These are phyloP conservation scores for Pseudoperonospora humuli DNA, from an alignment of 352 stramenopile species.

Conservation along the genomic window DNA sequence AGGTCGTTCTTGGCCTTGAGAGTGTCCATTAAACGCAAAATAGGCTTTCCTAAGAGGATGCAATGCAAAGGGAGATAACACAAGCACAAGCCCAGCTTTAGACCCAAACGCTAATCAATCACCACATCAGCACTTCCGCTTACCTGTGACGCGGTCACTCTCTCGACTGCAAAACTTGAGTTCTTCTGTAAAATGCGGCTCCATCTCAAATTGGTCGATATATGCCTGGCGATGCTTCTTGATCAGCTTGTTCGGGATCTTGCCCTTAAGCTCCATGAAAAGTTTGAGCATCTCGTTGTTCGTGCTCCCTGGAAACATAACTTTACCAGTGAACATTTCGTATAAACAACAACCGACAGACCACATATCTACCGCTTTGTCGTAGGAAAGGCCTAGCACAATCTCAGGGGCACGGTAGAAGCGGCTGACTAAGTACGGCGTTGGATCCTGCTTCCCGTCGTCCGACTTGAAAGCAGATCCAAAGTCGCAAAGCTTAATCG, in stretches of 20 bases:
- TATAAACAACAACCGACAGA: slow-evolving; percentile 94
- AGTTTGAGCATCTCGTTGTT: slow-evolving; percentile 98
- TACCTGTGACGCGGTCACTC: slow-evolving; percentile 73
- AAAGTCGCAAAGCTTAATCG: slow-evolving; percentile 97
- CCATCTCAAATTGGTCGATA: slow-evolving; percentile 76
- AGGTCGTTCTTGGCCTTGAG: slow-evolving; percentile 64
- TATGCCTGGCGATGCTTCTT: slow-evolving; percentile 73
- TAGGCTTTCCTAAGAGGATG: slow-evolving; percentile 39
- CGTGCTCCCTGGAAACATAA: slow-evolving; percentile 94
- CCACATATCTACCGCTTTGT: slow-evolving; percentile 97
- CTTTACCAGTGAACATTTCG: slow-evolving; percentile 96
- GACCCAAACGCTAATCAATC: too few species aligned
- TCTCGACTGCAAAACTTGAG: slow-evolving; percentile 81
- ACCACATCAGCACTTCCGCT: slow-evolving; percentile 1
- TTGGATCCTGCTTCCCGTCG: slow-evolving; percentile 89
- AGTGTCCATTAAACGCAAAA: slow-evolving; percentile 64
- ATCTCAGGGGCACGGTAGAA: slow-evolving; percentile 98
- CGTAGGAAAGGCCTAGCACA: slow-evolving; percentile 86
- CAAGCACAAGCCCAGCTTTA: too few species aligned
- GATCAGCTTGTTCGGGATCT: slow-evolving; percentile 80
- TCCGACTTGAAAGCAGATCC: slow-evolving; percentile 92
- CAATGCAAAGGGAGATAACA: not conserved
- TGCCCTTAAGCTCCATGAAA: slow-evolving; percentile 95
- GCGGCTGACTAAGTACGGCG: slow-evolving; percentile 97
- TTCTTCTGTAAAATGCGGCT: slow-evolving; percentile 83